These are phyloP conservation scores for Kitagawia praeruptora DNA, from an alignment of 129 eudicot genomes.

Conservation along the genomic window DNA sequence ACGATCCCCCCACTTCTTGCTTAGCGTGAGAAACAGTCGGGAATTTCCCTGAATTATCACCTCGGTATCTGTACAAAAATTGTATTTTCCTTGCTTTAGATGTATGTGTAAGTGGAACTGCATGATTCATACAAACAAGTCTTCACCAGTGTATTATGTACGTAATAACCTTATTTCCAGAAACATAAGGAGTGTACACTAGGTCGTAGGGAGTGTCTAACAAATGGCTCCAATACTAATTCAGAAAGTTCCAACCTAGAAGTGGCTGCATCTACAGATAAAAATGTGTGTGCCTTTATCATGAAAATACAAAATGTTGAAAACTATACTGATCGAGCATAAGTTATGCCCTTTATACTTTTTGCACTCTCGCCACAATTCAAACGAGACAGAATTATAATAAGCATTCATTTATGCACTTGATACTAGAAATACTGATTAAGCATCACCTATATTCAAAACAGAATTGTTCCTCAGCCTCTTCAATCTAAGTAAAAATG, in stretches of 20 bases:
- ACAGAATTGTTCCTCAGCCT: background rate
- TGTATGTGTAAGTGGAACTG: background rate
- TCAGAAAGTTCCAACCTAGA: too few species aligned
- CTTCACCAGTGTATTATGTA: too few species aligned
- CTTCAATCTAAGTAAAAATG: background rate
- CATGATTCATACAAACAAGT: too few species aligned
- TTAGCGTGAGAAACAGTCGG: slow-evolving; percentile 28
- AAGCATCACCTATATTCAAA: background rate
- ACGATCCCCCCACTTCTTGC: slow-evolving; percentile 57
- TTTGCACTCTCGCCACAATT: background rate
- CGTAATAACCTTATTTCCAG: too few species aligned
- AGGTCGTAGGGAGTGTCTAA: too few species aligned
- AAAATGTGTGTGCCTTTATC: background rate
- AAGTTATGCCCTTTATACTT: background rate
- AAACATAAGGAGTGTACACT: too few species aligned
- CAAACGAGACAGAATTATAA: background rate
- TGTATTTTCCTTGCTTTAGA: background rate
- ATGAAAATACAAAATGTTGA: background rate
- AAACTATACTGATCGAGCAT: background rate
- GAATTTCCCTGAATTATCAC: slow-evolving; percentile 48
- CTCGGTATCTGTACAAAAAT: slow-evolving; percentile 37
- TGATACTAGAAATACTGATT: background rate
- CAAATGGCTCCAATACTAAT: too few species aligned
- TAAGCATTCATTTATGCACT: background rate
- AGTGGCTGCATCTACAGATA: background rate